Conservation (phyloP, 169 alveolate species). For the Cryptosporidium viatorum region DNA sequence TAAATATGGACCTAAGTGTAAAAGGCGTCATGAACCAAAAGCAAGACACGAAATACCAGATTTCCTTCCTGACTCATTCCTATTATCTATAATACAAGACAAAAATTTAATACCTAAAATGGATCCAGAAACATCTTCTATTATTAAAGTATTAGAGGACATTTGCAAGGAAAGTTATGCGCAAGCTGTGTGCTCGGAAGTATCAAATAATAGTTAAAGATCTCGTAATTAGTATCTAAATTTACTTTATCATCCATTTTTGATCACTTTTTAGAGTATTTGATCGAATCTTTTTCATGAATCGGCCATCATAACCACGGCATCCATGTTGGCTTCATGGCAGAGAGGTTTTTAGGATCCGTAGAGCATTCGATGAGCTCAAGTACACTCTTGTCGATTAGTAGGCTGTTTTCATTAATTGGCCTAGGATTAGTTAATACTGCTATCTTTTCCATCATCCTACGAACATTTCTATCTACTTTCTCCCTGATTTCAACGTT, state of each 20-base stretch:
- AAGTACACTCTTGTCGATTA: constrained; percentile 38
- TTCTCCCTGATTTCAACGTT: constrained; percentile 67
- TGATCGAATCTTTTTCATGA: too few relatives aligned
- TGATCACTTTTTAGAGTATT: too few relatives aligned
- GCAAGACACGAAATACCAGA: constrained; percentile 72
- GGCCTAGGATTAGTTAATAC: constrained; percentile 65
- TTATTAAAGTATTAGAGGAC: constrained; percentile 44
- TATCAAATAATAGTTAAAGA: background rate
- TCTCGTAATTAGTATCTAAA: background rate
- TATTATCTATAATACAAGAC: constrained; percentile 54
- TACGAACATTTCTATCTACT: constrained; percentile 68
- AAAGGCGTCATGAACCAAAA: constrained; percentile 79
- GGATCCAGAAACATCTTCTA: constrained; percentile 63
- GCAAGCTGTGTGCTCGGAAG: constrained; percentile 38
- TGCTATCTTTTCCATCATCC: constrained; percentile 73
- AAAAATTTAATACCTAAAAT: constrained; percentile 40
- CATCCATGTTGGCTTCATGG: constrained; percentile 75
- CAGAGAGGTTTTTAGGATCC: constrained; percentile 29
- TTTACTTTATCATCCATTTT: too few relatives aligned
- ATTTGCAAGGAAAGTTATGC: constrained; percentile 66
- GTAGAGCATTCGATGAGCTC: constrained; percentile 65
- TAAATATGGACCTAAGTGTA: constrained; percentile 83
- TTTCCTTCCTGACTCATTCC: constrained; percentile 77
- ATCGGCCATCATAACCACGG: constrained; percentile 30
- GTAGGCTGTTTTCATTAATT: constrained; percentile 2